A percentile compares a stretch with the other conserved stretches of the same genome.
phyloP scores from a whole-genome alignment of 495 filamentous ascomycete species.

The Daldinia childiae region DNA sequence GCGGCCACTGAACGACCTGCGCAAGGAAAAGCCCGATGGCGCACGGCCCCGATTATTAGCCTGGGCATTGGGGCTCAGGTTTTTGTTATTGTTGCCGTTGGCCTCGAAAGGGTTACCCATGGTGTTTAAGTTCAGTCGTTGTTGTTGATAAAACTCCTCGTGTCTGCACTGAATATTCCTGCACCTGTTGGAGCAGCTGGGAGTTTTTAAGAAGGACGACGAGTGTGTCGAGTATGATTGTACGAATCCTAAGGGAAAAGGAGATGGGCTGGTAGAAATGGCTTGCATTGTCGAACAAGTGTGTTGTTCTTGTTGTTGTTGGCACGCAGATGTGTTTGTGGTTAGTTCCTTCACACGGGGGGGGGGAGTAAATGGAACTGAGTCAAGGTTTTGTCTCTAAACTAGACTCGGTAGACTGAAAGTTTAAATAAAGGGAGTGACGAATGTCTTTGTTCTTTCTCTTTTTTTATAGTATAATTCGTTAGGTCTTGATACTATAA shows the following conservation, averaged over 20 bases:
- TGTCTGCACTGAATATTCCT: conserved; percentile 16
- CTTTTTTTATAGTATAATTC: too few relatives aligned
- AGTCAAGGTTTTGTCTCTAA: not conserved
- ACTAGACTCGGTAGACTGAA: not conserved
- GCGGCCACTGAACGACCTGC: conserved; percentile 22
- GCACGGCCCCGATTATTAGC: conserved; percentile 4
- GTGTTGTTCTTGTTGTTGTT: not conserved
- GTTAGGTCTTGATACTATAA: too few relatives aligned
- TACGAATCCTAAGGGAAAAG: not conserved
- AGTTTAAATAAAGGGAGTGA: not conserved
- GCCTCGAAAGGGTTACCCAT: conserved; percentile 33
- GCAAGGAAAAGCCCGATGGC: conserved; percentile 31
- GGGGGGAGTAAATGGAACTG: too few relatives aligned
- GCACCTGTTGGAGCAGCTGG: conserved; percentile 13
- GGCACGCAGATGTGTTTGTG: not conserved
- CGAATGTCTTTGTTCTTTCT: not conserved
- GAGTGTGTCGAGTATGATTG: not conserved
- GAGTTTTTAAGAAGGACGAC: conserved; percentile 8
- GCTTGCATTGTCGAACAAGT: not conserved
- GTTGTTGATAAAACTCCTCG: conserved; percentile 6
- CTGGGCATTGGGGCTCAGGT: not conserved
- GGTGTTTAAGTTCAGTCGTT: not conserved
- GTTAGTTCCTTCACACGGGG: not conserved
- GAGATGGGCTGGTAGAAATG: not conserved
- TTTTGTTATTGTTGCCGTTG: not conserved